phyloP scores from a whole-genome alignment of 2,329 filamentous ascomycete genomes.

The Rugonectria rugulosa region DNA sequence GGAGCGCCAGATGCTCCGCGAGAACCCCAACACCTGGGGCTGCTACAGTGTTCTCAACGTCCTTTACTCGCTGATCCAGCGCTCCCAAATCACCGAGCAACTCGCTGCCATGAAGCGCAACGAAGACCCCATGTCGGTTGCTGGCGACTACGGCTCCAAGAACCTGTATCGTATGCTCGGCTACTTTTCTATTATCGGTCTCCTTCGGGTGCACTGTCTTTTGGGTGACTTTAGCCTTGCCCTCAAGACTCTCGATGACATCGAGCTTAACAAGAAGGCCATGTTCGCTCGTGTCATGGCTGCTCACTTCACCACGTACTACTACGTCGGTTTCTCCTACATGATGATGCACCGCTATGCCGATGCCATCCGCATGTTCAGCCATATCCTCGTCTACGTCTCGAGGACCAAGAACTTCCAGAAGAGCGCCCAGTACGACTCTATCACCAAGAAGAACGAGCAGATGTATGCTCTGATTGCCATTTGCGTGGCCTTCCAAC shows the following conservation, averaged over 20 bases:
- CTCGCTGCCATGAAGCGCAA: slow-evolving; percentile 92
- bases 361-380: slow-evolving; percentile 99
- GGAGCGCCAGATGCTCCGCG: slow-evolving; percentile 87
- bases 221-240: slow-evolving; percentile 98
- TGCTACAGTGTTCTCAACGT: slow-evolving; percentile 99
- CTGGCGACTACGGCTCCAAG: slow-evolving; percentile 93
- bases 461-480: slow-evolving; percentile 99
- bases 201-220: slow-evolving; percentile 94
- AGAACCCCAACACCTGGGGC: slow-evolving; percentile 99
- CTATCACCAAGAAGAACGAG: slow-evolving; percentile 99
- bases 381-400: slow-evolving; percentile 99
- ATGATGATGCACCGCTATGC: slow-evolving; percentile 99
- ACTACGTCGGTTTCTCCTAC: slow-evolving; percentile 99
- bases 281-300: slow-evolving; percentile 99
- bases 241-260: slow-evolving; percentile 98
- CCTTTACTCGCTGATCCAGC: slow-evolving; percentile 97
- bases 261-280: slow-evolving; percentile 99
- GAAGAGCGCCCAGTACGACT: slow-evolving; percentile 98
- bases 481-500: slow-evolving; percentile 98
- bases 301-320: slow-evolving; percentile 99
- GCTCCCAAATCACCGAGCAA: slow-evolving; percentile 98
- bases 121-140: slow-evolving; percentile 86
- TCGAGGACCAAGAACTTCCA: slow-evolving; percentile 99
- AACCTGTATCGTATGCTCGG: slow-evolving; percentile 98
- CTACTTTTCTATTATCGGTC: slow-evolving; percentile 98